Evolutionary conservation across 352 stramenopile species (phyloP).

Genomic region (Phytopythium oedochilum): DNA sequence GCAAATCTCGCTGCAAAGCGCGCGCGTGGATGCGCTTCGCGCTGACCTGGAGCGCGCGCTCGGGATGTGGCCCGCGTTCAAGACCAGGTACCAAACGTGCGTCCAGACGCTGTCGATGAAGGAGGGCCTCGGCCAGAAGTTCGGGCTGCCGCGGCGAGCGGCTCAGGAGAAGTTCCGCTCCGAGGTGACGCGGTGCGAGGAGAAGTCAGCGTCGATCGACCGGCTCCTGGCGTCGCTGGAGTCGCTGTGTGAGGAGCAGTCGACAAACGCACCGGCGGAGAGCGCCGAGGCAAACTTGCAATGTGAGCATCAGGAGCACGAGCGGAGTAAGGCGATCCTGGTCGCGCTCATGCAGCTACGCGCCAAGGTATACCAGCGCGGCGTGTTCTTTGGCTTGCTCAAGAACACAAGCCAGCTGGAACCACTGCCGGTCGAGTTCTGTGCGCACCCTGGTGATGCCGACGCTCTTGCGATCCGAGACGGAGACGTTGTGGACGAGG

Average conservation of each 20-base stretch:
- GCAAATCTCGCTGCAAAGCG: slow-evolving; percentile 26
- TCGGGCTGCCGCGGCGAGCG: slow-evolving; percentile 72
- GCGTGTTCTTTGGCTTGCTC: slow-evolving; percentile 59
- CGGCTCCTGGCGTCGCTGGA: slow-evolving; percentile 52
- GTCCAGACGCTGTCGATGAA: slow-evolving; percentile 82
- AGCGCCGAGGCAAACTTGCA: neutral
- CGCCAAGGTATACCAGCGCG: slow-evolving; percentile 50
- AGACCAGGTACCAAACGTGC: slow-evolving; percentile 61
- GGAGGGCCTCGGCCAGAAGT: slow-evolving; percentile 88
- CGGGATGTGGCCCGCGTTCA: slow-evolving; percentile 46
- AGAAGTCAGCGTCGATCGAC: slow-evolving; percentile 58
- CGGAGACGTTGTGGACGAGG: slow-evolving; percentile 37
- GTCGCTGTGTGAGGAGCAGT: slow-evolving; percentile 19
- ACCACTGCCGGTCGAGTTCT: slow-evolving; percentile 24
- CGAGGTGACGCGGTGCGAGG: slow-evolving; percentile 77
- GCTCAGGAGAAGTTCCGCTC: slow-evolving; percentile 84
- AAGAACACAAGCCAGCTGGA: slow-evolving; percentile 48
- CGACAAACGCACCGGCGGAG: neutral
- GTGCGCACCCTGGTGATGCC: slow-evolving; percentile 3
- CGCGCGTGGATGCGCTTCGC: slow-evolving; percentile 29
- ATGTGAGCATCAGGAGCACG: neutral
- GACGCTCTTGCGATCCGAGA: slow-evolving; percentile 23
- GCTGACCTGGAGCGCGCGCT: slow-evolving; percentile 24
- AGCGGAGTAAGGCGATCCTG: slow-evolving; percentile 13
- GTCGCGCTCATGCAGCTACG: slow-evolving; percentile 46